Conservation (phyloP, 2,329 filamentous ascomycete species). For the Nemania sp. region DNA sequence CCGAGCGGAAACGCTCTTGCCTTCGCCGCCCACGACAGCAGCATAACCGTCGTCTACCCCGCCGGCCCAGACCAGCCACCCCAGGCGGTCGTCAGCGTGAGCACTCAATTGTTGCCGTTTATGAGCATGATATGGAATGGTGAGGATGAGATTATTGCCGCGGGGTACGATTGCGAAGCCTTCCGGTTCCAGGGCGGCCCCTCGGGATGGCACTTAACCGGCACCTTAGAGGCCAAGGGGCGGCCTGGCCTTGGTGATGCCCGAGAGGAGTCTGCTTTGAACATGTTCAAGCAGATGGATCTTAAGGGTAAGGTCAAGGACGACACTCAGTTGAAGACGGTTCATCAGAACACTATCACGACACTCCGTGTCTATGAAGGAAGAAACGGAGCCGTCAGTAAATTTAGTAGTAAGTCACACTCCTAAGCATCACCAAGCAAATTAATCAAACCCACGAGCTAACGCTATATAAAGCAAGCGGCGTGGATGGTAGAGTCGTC, state of each 20-base stretch:
- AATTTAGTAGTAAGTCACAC: slow-evolving; percentile 83
- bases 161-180: slow-evolving; percentile 90
- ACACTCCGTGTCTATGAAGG: slow-evolving; percentile 83
- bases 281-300: slow-evolving; percentile 99
- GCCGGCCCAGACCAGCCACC: slow-evolving; percentile 91
- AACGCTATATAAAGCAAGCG: slow-evolving; percentile 70
- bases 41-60: slow-evolving; percentile 95
- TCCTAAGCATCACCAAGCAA: background rate
- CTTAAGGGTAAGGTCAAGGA: slow-evolving; percentile 92
- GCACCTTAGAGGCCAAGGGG: slow-evolving; percentile 82
- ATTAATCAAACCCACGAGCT: slow-evolving; percentile 40
- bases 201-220: slow-evolving; percentile 84
- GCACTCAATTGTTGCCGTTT: slow-evolving; percentile 91
- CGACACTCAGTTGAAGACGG: slow-evolving; percentile 93
- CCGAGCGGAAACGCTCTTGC: slow-evolving; percentile 93
- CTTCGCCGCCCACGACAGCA: slow-evolving; percentile 95
- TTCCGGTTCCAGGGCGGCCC: slow-evolving; percentile 87
- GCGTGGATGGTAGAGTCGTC: slow-evolving; percentile 84
- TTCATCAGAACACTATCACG: slow-evolving; percentile 96
- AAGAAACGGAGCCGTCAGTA: slow-evolving; percentile 72
- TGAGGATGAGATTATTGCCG: slow-evolving; percentile 93
- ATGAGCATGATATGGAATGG: slow-evolving; percentile 92
- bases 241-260: slow-evolving; percentile 69
- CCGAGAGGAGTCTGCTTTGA: slow-evolving; percentile 91
- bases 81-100: slow-evolving; percentile 87